phyloP scores from a whole-genome alignment of 192 early-diverging fungal genomes.

The Linnemannia exigua region DNA sequence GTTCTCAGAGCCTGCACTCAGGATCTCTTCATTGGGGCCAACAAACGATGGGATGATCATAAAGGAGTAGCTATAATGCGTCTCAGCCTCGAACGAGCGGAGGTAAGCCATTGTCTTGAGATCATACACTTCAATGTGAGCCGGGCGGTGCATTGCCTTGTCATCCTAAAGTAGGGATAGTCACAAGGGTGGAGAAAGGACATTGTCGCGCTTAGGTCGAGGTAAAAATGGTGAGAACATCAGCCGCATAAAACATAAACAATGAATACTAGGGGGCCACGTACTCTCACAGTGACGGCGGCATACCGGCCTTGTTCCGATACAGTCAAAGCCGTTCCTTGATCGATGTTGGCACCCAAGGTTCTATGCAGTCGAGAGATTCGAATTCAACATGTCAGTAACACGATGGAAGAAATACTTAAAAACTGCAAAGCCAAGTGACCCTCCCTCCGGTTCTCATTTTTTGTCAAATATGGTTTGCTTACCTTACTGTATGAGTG shows the following conservation, averaged over 20 bases:
- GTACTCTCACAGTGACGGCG: neutral
- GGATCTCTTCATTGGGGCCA: constrained; percentile 23
- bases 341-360: neutral
- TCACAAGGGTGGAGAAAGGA: neutral
- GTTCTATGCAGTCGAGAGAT: neutral
- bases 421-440: neutral
- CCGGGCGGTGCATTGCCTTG: constrained; percentile 4
- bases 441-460: too few relatives aligned
- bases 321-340: neutral
- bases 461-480: neutral
- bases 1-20: constrained; percentile 33
- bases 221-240: neutral
- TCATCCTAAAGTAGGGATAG: neutral
- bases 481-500: constrained; percentile 5
- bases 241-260: neutral
- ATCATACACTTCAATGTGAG: constrained; percentile 29
- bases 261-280: neutral
- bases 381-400: neutral
- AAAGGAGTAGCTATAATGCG: neutral
- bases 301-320: neutral
- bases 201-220: neutral
- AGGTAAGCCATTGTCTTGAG: constrained; percentile 20
- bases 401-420: neutral
- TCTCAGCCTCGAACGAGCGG: constrained; percentile 31
- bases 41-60: constrained; percentile 21